These are phyloP conservation scores for Pythium dissimile DNA, from an alignment of 352 stramenopile species.

Conservation along the genomic window DNA sequence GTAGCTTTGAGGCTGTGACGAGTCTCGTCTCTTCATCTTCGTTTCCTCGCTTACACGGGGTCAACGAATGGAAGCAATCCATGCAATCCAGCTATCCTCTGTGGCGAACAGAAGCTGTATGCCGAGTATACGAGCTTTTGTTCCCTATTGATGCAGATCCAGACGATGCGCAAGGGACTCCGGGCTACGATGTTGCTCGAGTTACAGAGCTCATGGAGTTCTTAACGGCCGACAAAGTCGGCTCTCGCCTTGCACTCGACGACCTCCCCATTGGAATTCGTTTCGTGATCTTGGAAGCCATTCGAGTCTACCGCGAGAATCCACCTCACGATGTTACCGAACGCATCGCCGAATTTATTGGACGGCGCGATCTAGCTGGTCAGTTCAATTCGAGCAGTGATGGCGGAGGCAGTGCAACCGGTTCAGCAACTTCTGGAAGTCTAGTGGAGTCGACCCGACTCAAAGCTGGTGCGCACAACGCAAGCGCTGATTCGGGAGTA, in stretches of 20 bases:
- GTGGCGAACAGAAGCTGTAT: constrained; percentile 18
- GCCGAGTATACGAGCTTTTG: constrained; percentile 15
- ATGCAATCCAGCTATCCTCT: constrained; percentile 6
- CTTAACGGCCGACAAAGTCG: constrained; percentile 32
- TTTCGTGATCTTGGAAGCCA: constrained; percentile 53
- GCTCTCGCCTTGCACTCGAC: constrained; percentile 35
- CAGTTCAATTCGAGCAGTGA: not conserved
- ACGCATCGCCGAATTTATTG: constrained; percentile 53
- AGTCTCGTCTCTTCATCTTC: not conserved
- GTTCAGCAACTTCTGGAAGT: constrained; percentile 2
- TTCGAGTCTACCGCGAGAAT: constrained; percentile 53
- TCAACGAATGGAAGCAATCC: constrained; percentile 4
- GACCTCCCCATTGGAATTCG: constrained; percentile 60
- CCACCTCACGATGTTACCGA: constrained; percentile 55
- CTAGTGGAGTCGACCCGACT: constrained; percentile 14
- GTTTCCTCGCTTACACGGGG: constrained; percentile 14
- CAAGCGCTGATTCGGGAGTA: not conserved
- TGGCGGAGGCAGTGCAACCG: not conserved
- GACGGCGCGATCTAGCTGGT: constrained; percentile 55
- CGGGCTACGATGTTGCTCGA: not conserved
- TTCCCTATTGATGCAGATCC: constrained; percentile 9
- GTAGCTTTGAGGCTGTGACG: constrained; percentile 13
- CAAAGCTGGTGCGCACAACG: not conserved
- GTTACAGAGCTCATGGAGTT: constrained; percentile 47
- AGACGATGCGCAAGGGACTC: constrained; percentile 6